A percentile compares a stretch with the other conserved stretches of the same genome.
Conservation (phyloP, 208 protist genomes). For the Crithidia sp. region DNA sequence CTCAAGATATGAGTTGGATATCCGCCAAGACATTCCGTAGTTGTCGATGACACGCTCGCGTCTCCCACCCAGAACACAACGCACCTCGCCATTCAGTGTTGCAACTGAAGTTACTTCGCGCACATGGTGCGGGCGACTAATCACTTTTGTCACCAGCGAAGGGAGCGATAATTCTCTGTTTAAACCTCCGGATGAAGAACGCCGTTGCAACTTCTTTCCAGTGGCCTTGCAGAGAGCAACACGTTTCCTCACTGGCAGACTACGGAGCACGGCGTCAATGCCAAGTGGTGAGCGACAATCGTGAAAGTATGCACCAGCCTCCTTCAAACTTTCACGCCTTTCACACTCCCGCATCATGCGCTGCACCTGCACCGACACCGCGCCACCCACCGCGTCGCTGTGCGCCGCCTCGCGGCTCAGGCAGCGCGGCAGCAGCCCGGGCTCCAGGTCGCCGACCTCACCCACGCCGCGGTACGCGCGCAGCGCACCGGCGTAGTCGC, state of each 20-base stretch:
- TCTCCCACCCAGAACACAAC: too few species aligned
- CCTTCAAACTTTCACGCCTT: not conserved
- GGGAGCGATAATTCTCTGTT: not conserved
- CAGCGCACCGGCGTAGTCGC: slow-evolving; percentile 41
- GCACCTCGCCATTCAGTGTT: too few species aligned
- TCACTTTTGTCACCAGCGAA: too few species aligned
- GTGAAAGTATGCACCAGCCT: not conserved
- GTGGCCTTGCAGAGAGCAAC: too few species aligned
- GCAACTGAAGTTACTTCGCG: too few species aligned
- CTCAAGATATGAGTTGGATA: too few species aligned
- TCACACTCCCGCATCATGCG: slow-evolving; percentile 25
- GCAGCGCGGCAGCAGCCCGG: slow-evolving; percentile 11
- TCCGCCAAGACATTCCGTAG: too few species aligned
- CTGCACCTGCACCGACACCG: slow-evolving; percentile 18
- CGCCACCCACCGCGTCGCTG: slow-evolving; percentile 11
- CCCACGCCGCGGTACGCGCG: slow-evolving; percentile 23
- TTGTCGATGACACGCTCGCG: too few species aligned
- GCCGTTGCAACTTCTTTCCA: not conserved
- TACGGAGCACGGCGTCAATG: not conserved
- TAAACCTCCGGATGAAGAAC: not conserved
- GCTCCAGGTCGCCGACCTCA: slow-evolving; percentile 17
- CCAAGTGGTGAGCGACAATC: not conserved
- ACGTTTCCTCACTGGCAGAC: too few species aligned
- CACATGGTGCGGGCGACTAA: too few species aligned
- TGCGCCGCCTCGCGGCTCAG: slow-evolving; percentile 20